phyloP scores from a whole-genome alignment of 164 flowering plant species.

The Tetracentron sinense region DNA sequence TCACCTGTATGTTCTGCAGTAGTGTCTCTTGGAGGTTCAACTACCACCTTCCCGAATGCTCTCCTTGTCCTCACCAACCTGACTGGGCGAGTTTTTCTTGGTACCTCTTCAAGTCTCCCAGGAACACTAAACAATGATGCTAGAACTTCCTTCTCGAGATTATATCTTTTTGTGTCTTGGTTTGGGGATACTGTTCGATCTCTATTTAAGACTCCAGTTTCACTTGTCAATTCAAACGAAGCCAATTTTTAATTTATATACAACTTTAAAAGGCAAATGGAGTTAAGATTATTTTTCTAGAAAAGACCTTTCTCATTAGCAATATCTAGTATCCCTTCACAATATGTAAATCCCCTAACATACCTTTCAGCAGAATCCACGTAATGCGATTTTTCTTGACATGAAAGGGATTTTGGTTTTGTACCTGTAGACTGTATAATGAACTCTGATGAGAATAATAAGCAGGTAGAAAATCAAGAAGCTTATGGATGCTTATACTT shows the following conservation, averaged over 20 bases:
- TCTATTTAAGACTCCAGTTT: constrained; percentile 9
- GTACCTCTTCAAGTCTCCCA: constrained; percentile 35
- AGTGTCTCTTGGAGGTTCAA: constrained; percentile 31
- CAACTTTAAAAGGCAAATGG: neutral
- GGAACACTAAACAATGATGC: constrained; percentile 42
- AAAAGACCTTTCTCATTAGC: neutral
- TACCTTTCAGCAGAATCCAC: constrained; percentile 20
- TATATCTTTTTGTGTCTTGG: constrained; percentile 22
- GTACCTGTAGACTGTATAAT: constrained; percentile 19
- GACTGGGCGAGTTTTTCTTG: constrained; percentile 17
- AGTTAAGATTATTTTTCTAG: neutral
- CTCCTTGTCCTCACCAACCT: constrained; percentile 22
- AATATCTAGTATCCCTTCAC: neutral
- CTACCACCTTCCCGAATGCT: constrained; percentile 28
- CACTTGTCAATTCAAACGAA: constrained; percentile 7
- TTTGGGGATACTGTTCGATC: constrained; percentile 17
- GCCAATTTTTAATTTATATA: neutral
- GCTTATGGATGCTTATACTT: too few relatives aligned
- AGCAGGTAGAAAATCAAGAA: neutral
- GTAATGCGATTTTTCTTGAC: constrained; percentile 4
- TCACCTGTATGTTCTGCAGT: constrained; percentile 3
- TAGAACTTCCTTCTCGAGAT: constrained; percentile 49
- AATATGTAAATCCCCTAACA: constrained; percentile 6
- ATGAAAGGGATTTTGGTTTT: constrained; percentile 4
- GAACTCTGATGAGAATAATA: constrained; percentile 8